phyloP scores from a whole-genome alignment of 1,139 yeast genomes.

The Candida albicans region DNA sequence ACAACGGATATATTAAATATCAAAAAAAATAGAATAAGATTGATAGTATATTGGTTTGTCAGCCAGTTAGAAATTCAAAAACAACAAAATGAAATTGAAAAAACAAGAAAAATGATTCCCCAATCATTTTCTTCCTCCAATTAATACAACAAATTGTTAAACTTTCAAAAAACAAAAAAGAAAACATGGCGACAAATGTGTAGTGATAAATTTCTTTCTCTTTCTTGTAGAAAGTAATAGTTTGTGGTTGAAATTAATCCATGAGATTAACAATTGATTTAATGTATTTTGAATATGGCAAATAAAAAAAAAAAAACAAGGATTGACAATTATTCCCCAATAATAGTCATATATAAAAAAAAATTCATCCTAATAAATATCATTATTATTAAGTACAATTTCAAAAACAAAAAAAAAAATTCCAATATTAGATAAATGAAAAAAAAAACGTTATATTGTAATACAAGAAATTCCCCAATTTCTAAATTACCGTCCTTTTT shows the following conservation, averaged over 20 bases:
- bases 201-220: neutral
- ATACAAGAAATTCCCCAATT: neutral
- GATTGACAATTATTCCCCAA: neutral
- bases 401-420: neutral
- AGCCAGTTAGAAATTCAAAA: neutral
- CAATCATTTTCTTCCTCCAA: neutral
- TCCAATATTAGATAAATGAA: too few species aligned
- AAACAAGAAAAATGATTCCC: constrained; percentile 1
- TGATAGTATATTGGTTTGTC: neutral
- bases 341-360: neutral
- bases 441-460: neutral
- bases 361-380: neutral
- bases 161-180: neutral
- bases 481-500: neutral
- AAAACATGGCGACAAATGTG: neutral
- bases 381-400: neutral
- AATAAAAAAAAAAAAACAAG: too few species aligned
- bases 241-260: neutral
- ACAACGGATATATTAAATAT: too few species aligned
- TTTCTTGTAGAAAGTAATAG: neutral
- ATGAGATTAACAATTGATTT: neutral
- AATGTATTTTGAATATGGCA: too few species aligned
- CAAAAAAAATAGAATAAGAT: neutral
- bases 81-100: neutral
- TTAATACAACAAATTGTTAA: neutral